Conservation (phyloP, 345 rosid species). For the Punica granatum region DNA sequence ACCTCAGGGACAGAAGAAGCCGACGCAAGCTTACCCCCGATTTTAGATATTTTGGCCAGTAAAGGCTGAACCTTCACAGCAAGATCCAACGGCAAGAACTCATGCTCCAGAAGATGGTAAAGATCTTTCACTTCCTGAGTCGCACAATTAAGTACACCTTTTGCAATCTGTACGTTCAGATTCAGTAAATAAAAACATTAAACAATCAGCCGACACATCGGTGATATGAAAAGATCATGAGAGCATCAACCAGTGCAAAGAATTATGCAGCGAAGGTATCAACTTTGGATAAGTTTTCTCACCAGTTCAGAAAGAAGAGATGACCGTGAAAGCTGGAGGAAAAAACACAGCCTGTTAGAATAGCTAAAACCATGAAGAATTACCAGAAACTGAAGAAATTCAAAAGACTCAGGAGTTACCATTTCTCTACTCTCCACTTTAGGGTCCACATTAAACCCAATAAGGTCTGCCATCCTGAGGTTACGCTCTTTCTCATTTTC, state of each 20-base stretch:
- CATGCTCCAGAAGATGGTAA: conserved; percentile 82
- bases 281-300: conserved; percentile 16
- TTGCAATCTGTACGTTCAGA: conserved; percentile 43
- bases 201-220: background rate
- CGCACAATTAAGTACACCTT: conserved; percentile 89
- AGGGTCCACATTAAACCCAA: conserved; percentile 81
- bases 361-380: background rate
- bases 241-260: background rate
- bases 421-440: conserved; percentile 84
- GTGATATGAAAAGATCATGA: background rate
- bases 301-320: conserved; percentile 87
- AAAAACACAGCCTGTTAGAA: conserved; percentile 13
- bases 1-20: conserved; percentile 90
- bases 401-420: conserved; percentile 34
- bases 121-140: conserved; percentile 97
- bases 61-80: conserved; percentile 72
- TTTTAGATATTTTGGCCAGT: conserved; percentile 64
- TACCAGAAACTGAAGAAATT: background rate
- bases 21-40: conserved; percentile 85
- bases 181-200: conserved; percentile 10
- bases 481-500: conserved; percentile 93
- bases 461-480: conserved; percentile 88
- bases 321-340: conserved; percentile 74
- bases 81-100: conserved; percentile 79
- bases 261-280: background rate